These are phyloP conservation scores for Scutellaria baicalensis DNA, from an alignment of 257 asterid genomes.

Conservation along the genomic window DNA sequence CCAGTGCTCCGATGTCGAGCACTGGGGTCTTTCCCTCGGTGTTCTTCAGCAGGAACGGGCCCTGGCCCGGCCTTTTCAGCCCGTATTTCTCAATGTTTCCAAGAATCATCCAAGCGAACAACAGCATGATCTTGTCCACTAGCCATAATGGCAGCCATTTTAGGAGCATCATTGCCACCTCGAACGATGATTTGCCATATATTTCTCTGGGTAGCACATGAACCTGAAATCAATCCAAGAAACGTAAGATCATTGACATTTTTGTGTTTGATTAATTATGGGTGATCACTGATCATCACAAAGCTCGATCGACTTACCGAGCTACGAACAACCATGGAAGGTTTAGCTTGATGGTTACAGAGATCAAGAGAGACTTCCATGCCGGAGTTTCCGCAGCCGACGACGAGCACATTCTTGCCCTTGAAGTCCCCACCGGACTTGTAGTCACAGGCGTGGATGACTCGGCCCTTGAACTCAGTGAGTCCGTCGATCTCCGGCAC, in stretches of 20 bases:
- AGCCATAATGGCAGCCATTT: slow-evolving; percentile 69
- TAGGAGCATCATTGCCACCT: slow-evolving; percentile 43
- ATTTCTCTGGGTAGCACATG: slow-evolving; percentile 62
- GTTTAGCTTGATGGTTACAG: slow-evolving; percentile 38
- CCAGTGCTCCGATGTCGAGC: slow-evolving; percentile 58
- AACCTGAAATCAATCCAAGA: slow-evolving; percentile 30
- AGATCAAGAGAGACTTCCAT: slow-evolving; percentile 65
- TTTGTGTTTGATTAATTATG: too few species aligned
- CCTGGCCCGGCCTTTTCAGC: slow-evolving; percentile 39
- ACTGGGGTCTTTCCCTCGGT: slow-evolving; percentile 63
- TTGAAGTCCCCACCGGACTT: slow-evolving; percentile 42
- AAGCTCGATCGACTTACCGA: slow-evolving; percentile 23
- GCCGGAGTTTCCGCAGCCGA: slow-evolving; percentile 62
- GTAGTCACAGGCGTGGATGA: slow-evolving; percentile 47
- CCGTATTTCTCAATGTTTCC: slow-evolving; percentile 52
- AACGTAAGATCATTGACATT: too few species aligned
- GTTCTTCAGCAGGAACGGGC: slow-evolving; percentile 60
- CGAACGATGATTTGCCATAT: slow-evolving; percentile 57
- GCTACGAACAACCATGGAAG: slow-evolving; percentile 54
- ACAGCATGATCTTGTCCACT: slow-evolving; percentile 47
- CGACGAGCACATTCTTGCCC: slow-evolving; percentile 54
- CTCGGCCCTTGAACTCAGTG: slow-evolving; percentile 43
- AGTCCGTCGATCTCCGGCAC: slow-evolving; percentile 62
- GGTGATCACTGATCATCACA: too few species aligned
- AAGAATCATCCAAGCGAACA: slow-evolving; percentile 41